Conservation (phyloP, 805 yeast species). For the Debaryomyces hansenii region DNA sequence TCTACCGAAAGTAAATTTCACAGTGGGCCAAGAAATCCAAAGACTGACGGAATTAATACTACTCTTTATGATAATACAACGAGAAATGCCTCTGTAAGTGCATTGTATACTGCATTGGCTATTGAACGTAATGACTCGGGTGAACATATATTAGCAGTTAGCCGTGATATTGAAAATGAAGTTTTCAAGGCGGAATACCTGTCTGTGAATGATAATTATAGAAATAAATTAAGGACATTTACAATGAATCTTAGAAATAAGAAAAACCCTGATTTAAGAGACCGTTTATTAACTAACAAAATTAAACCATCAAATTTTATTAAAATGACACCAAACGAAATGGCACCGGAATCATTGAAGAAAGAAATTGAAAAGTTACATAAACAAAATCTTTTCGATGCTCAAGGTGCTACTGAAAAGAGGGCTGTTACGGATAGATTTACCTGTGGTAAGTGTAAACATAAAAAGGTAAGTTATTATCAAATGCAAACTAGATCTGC, state of each 20-base stretch:
- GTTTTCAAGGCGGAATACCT: conserved; percentile 63
- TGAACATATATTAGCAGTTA: conserved; percentile 58
- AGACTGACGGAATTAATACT: conserved; percentile 76
- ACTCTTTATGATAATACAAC: conserved; percentile 71
- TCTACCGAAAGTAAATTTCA: conserved; percentile 40
- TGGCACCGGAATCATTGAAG: conserved; percentile 91
- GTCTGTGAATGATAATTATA: conserved; percentile 60
- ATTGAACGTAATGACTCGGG: conserved; percentile 66
- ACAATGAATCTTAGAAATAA: conserved; percentile 86
- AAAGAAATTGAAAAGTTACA: conserved; percentile 82
- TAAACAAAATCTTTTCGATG: conserved; percentile 88
- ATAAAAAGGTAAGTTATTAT: conserved; percentile 93
- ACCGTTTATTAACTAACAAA: conserved; percentile 64
- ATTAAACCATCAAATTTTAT: conserved; percentile 66
- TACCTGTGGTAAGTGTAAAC: conserved; percentile 97
- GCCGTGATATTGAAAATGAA: conserved; percentile 71
- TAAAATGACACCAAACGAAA: conserved; percentile 85
- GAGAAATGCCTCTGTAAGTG: conserved; percentile 80
- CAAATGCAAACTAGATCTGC: conserved; percentile 98
- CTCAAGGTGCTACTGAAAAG: conserved; percentile 96
- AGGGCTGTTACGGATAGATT: conserved; percentile 95
- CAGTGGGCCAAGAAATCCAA: conserved; percentile 67
- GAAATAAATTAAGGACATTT: conserved; percentile 81
- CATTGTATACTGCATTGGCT: conserved; percentile 86
- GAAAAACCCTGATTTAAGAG: conserved; percentile 82